These are phyloP conservation scores for Termitomyces sp. DNA, from an alignment of 768 basidiomycete genomes.

Conservation along the genomic window DNA sequence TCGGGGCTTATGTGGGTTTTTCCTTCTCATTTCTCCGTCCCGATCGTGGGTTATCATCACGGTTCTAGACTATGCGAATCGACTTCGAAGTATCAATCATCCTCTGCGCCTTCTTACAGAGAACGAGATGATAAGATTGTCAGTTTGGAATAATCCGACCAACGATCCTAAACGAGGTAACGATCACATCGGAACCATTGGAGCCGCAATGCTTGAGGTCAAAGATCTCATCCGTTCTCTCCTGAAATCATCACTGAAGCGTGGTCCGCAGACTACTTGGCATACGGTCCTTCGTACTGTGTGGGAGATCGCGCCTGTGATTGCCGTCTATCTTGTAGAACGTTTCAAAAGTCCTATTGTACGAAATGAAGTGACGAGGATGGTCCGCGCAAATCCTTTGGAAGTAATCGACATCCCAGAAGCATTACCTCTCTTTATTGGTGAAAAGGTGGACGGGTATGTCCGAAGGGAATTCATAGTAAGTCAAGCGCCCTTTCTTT, in stretches of 20 bases:
- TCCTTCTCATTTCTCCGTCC: neutral
- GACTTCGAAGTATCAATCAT: conserved; percentile 61
- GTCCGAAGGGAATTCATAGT: conserved; percentile 75
- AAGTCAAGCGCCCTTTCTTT: neutral
- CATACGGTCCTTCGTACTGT: conserved; percentile 57
- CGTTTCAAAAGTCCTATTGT: conserved; percentile 72
- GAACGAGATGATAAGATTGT: conserved; percentile 82
- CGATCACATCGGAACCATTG: conserved; percentile 46
- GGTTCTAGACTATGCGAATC: conserved; percentile 45
- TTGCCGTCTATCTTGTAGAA: conserved; percentile 80
- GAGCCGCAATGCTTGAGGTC: conserved; percentile 62
- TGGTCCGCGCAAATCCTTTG: conserved; percentile 68
- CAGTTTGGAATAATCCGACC: conserved; percentile 86
- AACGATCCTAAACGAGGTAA: conserved; percentile 67
- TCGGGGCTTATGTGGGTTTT: conserved; percentile 34
- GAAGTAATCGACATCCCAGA: conserved; percentile 74
- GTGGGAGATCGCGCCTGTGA: conserved; percentile 80
- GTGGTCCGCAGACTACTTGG: conserved; percentile 51
- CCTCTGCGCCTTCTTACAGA: conserved; percentile 83
- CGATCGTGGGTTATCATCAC: neutral
- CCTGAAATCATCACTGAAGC: neutral
- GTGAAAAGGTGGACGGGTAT: conserved; percentile 54
- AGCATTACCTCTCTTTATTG: conserved; percentile 74
- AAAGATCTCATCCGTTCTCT: conserved; percentile 10
- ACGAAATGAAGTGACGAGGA: conserved; percentile 64